These are phyloP conservation scores for Pezicula radicicola DNA, from an alignment of 2,329 filamentous ascomycete species.

Conservation along the genomic window DNA sequence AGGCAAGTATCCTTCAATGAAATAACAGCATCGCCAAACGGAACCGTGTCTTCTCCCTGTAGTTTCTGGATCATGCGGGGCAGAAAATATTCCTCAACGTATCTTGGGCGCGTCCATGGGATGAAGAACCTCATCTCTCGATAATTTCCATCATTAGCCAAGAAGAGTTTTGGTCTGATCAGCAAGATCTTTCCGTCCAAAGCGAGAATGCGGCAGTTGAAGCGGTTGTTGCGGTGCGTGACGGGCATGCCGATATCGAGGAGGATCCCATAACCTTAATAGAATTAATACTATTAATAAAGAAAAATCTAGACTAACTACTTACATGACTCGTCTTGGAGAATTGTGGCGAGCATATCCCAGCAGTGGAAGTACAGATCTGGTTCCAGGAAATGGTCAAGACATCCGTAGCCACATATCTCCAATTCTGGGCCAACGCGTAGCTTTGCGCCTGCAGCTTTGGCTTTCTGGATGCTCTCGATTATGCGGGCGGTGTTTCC, in stretches of 20 bases:
- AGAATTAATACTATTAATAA: too few species aligned
- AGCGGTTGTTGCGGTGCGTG: constrained; percentile 57
- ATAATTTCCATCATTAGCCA: too few species aligned
- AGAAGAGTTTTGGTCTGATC: constrained; percentile 68
- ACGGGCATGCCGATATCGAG: constrained; percentile 63
- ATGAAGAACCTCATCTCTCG: too few species aligned
- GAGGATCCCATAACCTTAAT: constrained; percentile 65
- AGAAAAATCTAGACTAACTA: too few species aligned
- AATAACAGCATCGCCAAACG: constrained; percentile 58
- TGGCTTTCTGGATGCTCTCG: too few species aligned
- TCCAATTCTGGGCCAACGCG: constrained; percentile 43
- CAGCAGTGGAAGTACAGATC: constrained; percentile 56
- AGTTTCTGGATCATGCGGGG: constrained; percentile 57
- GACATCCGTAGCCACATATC: constrained; percentile 40
- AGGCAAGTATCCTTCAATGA: constrained; percentile 58
- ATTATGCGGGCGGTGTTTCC: too few species aligned
- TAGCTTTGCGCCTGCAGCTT: too few species aligned
- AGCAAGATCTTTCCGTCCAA: constrained; percentile 66
- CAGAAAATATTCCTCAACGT: too few species aligned
- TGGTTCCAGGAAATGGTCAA: too few species aligned
- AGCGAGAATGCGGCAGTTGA: constrained; percentile 62
- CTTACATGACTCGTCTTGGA: constrained; percentile 56
- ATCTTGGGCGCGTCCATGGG: too few species aligned
- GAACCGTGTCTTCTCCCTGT: constrained; percentile 45
- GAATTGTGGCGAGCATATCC: constrained; percentile 61